Conservation (phyloP, 371 early-diverging fungal species). For the Mortierella sp. region DNA sequence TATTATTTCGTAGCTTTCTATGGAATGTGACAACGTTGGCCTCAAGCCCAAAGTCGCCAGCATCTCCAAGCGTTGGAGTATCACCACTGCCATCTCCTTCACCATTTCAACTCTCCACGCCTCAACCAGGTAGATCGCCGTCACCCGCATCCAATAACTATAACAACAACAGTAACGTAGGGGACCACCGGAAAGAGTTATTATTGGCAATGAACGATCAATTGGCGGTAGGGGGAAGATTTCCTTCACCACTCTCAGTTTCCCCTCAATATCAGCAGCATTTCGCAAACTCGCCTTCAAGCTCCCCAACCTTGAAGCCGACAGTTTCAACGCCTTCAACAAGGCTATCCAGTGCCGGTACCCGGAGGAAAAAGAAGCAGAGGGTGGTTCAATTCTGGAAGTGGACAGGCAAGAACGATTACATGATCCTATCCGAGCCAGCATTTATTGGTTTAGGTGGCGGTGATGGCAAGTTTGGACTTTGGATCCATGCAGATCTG, state of each 20-base stretch:
- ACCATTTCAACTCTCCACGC: conserved; percentile 35
- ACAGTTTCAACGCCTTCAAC: conserved; percentile 5
- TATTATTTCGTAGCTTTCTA: conserved; percentile 71
- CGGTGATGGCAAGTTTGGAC: conserved; percentile 91
- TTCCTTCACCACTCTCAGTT: conserved; percentile 26
- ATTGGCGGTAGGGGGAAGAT: conserved; percentile 16
- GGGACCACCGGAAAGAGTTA: conserved; percentile 30
- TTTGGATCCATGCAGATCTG: conserved; percentile 92
- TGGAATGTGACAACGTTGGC: conserved; percentile 72
- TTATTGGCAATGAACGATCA: conserved; percentile 47
- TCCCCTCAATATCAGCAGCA: conserved; percentile 14
- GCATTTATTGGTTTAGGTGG: conserved; percentile 93
- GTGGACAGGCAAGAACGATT: conserved; percentile 93
- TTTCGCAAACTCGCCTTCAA: conserved; percentile 12
- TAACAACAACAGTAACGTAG: conserved; percentile 12
- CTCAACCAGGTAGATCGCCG: conserved; percentile 21
- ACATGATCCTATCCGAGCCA: conserved; percentile 85
- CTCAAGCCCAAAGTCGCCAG: conserved; percentile 43
- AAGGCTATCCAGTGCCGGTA: neutral
- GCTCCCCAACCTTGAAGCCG: conserved; percentile 31
- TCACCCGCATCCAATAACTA: conserved; percentile 11
- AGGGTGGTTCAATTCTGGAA: conserved; percentile 71
- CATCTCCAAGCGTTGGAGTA: conserved; percentile 40
- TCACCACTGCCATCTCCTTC: conserved; percentile 47
- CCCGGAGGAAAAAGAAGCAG: conserved; percentile 31